Evolutionary conservation across 1,139 yeast species (phyloP).

Genomic region (Geotrichum armillariae): DNA sequence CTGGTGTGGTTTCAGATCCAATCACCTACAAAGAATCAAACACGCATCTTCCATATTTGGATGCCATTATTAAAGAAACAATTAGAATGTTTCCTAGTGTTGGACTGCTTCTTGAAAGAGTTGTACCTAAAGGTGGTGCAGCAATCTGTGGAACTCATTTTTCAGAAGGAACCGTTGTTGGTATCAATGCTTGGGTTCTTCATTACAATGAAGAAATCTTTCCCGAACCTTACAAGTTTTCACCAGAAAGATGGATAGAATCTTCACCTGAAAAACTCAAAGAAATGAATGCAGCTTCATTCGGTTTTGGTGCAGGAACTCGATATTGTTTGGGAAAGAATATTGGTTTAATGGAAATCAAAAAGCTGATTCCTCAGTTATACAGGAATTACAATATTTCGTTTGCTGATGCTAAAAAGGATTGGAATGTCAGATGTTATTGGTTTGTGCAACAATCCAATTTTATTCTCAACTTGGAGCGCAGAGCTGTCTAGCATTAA

Average conservation of each 20-base stretch:
- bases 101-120: conserved; percentile 70
- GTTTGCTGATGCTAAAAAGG: not conserved
- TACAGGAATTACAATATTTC: conserved; percentile 45
- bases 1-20: not conserved
- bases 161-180: conserved; percentile 59
- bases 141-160: conserved; percentile 34
- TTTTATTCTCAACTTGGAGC: not conserved
- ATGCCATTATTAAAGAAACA: conserved; percentile 59
- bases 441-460: not conserved
- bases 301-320: conserved; percentile 74
- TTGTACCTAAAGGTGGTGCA: conserved; percentile 42
- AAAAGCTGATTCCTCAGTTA: conserved; percentile 54
- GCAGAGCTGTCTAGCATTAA: too few relatives aligned
- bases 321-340: conserved; percentile 76
- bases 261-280: conserved; percentile 43
- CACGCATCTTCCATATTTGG: conserved; percentile 47
- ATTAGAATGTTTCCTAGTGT: conserved; percentile 70
- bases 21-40: not conserved
- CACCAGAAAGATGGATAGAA: conserved; percentile 63
- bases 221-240: conserved; percentile 52
- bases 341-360: conserved; percentile 66
- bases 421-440: not conserved
- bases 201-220: conserved; percentile 55
- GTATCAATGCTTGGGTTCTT: conserved; percentile 65
- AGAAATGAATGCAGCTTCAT: conserved; percentile 53